phyloP scores from a whole-genome alignment of 2,329 filamentous ascomycete genomes.

The Sporothrix variecibatus region DNA sequence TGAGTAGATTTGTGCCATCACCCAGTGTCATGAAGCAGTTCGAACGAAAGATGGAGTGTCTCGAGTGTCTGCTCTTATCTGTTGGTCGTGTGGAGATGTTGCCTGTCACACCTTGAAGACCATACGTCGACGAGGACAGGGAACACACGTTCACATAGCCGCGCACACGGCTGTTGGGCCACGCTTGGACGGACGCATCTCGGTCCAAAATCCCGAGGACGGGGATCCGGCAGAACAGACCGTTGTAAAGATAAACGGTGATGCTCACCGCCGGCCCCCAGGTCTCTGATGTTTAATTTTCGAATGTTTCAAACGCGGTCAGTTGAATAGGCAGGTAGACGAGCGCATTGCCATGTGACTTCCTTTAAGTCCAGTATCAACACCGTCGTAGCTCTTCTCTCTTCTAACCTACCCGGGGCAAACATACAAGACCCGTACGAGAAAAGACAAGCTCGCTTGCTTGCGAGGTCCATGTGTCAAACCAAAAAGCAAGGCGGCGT shows the following conservation, averaged over 20 bases:
- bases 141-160: background rate
- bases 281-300: background rate
- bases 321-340: background rate
- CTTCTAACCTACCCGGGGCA: background rate
- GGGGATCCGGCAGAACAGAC: background rate
- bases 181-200: background rate
- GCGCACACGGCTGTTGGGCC: background rate
- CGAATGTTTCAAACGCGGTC: background rate
- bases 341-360: background rate
- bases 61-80: background rate
- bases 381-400: background rate
- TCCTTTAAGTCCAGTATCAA: background rate
- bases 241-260: background rate
- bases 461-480: background rate
- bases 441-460: background rate
- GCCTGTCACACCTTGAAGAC: background rate
- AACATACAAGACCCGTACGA: background rate
- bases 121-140: background rate
- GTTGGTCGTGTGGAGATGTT: background rate
- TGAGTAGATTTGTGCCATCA: background rate
- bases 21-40: background rate
- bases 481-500: slow-evolving; percentile 6
- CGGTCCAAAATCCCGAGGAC: background rate
- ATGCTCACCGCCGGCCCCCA: background rate
- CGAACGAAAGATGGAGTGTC: background rate